Conservation (phyloP, 495 filamentous ascomycete genomes). For the Umbilicaria muhlenbergii region DNA sequence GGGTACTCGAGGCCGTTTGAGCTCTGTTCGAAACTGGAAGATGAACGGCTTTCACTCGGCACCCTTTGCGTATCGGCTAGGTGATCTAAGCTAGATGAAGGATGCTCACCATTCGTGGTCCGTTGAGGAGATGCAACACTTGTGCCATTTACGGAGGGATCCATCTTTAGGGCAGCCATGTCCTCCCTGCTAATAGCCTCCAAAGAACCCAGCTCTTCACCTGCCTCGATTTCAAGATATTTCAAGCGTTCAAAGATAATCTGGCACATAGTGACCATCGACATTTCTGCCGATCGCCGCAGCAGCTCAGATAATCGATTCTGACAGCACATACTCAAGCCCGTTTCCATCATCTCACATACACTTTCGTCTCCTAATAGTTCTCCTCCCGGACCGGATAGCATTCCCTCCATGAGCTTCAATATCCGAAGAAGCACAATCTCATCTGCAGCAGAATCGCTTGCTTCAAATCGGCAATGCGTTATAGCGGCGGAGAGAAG, state of each 20-base stretch:
- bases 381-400: conserved; percentile 81
- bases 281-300: conserved; percentile 81
- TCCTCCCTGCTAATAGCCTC: conserved; percentile 39
- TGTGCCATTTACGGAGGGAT: conserved; percentile 68
- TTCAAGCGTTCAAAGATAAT: conserved; percentile 90
- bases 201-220: conserved; percentile 39
- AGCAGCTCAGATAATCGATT: conserved; percentile 81
- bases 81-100: too few species aligned
- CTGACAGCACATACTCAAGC: conserved; percentile 94
- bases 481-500: conserved; percentile 87
- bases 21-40: too few species aligned
- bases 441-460: conserved; percentile 85
- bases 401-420: conserved; percentile 95
- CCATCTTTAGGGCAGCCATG: conserved; percentile 64
- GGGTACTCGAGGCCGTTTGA: too few species aligned
- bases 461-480: conserved; percentile 94
- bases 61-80: too few species aligned
- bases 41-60: too few species aligned
- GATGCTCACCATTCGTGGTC: conserved; percentile 21
- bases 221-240: conserved; percentile 57
- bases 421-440: conserved; percentile 86
- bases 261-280: conserved; percentile 98
- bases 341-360: conserved; percentile 99
- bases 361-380: conserved; percentile 91
- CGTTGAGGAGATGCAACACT: conserved; percentile 32